Percentiles rank a stretch among this genome's conserved stretches.
phyloP scores from a whole-genome alignment of 192 early-diverging fungal species.

The Coemansia aciculifera region DNA sequence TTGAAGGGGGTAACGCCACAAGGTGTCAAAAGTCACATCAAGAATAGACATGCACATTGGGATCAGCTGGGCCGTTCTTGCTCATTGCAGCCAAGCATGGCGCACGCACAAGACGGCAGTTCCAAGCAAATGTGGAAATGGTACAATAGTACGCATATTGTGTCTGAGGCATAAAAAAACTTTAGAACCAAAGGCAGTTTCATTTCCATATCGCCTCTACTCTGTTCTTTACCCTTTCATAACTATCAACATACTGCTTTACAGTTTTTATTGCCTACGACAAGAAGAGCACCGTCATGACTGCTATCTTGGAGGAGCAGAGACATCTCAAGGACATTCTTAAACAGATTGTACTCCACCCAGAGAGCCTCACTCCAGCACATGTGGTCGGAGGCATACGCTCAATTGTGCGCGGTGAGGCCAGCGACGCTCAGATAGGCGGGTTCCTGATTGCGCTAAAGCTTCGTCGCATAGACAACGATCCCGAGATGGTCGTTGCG shows the following conservation, averaged over 20 bases:
- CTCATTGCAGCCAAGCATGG: neutral
- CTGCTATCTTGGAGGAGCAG: neutral
- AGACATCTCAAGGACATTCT: conserved; percentile 59
- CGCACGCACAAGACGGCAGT: neutral
- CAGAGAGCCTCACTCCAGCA: conserved; percentile 60
- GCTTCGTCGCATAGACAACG: conserved; percentile 66
- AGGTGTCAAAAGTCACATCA: neutral
- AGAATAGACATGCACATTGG: neutral
- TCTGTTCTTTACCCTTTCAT: neutral
- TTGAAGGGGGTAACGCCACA: neutral
- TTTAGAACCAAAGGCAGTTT: neutral
- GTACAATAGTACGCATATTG: neutral
- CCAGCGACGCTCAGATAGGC: conserved; percentile 82
- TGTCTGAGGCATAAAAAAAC: neutral
- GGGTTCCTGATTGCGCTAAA: conserved; percentile 83
- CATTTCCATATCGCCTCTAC: neutral
- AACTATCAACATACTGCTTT: neutral
- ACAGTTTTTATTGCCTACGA: neutral
- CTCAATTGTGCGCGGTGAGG: conserved; percentile 76
- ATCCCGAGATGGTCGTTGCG: conserved; percentile 79
- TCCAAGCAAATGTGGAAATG: neutral
- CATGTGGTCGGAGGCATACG: conserved; percentile 62
- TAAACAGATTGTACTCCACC: conserved; percentile 65
- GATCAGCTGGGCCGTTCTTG: neutral
- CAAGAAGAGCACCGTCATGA: neutral